Evolutionary conservation across 2,329 filamentous ascomycete genomes (phyloP).

Genomic region (Microsporum ferrugineum): DNA sequence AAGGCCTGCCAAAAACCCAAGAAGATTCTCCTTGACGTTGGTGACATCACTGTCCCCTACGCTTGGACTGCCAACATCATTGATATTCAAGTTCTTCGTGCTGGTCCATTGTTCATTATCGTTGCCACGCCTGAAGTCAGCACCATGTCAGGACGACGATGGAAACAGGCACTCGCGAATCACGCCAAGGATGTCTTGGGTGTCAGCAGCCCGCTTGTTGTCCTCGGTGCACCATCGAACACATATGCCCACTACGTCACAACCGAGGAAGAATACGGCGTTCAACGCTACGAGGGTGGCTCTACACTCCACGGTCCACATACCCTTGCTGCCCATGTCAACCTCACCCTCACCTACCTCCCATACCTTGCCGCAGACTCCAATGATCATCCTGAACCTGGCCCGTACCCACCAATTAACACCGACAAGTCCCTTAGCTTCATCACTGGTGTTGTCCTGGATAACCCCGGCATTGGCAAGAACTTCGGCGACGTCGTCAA

Average conservation of each 20-base stretch:
- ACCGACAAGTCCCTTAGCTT: slow-evolving; percentile 64
- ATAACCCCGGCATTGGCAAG: slow-evolving; percentile 54
- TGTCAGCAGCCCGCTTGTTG: slow-evolving; percentile 54
- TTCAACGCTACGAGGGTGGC: slow-evolving; percentile 91
- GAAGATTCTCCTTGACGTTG: slow-evolving; percentile 77
- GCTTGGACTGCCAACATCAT: slow-evolving; percentile 85
- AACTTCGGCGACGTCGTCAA: slow-evolving; percentile 57
- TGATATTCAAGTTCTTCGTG: slow-evolving; percentile 72
- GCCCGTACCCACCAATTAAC: slow-evolving; percentile 65
- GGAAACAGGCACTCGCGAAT: slow-evolving; percentile 58
- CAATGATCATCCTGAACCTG: slow-evolving; percentile 37
- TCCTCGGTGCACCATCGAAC: slow-evolving; percentile 81
- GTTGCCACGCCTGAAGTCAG: slow-evolving; percentile 79
- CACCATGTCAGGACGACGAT: slow-evolving; percentile 83
- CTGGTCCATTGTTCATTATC: slow-evolving; percentile 74
- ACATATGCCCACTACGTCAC: slow-evolving; percentile 76
- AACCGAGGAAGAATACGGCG: slow-evolving; percentile 66
- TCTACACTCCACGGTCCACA: slow-evolving; percentile 78
- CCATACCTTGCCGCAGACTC: slow-evolving; percentile 48
- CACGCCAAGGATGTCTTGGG: slow-evolving; percentile 42
- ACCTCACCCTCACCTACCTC: slow-evolving; percentile 64
- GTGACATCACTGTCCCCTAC: slow-evolving; percentile 67
- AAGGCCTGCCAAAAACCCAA: slow-evolving; percentile 67
- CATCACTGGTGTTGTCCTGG: slow-evolving; percentile 66
- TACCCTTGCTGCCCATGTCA: slow-evolving; percentile 77